Percentiles rank a stretch among this genome's conserved stretches.
Conservation (phyloP, 2,329 filamentous ascomycete species). For the Plectosphaerella sp. region DNA sequence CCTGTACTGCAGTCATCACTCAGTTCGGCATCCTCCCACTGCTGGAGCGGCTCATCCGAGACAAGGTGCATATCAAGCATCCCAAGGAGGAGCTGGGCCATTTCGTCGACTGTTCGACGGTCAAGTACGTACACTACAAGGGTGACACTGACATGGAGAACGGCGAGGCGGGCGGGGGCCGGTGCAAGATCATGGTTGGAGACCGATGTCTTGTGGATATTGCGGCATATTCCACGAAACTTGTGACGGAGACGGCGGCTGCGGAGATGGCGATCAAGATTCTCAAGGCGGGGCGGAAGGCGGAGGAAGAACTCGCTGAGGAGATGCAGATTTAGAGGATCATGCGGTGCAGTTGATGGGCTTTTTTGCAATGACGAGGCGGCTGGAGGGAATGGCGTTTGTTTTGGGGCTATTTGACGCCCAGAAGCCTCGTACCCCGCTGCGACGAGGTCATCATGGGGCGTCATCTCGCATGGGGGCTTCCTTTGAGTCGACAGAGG, state of each 20-base stretch:
- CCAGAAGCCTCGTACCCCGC: no score
- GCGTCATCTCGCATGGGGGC: no score
- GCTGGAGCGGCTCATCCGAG: conserved; percentile 56
- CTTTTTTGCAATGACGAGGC: no score
- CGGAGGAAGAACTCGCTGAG: no score
- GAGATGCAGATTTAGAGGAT: no score
- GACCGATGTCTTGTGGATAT: conserved; percentile 40
- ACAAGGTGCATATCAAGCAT: conserved; percentile 52
- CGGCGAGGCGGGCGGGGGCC: conserved; percentile 12
- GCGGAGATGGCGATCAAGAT: conserved; percentile 44
- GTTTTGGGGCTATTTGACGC: no score
- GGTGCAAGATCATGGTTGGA: conserved; percentile 47
- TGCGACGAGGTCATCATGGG: no score
- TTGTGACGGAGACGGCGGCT: conserved; percentile 52
- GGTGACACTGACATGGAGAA: conserved; percentile 1
- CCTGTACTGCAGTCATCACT: conserved; percentile 57
- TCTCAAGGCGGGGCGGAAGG: conserved; percentile 15
- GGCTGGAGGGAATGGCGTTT: no score
- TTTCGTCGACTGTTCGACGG: conserved; percentile 44
- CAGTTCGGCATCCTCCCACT: conserved; percentile 61
- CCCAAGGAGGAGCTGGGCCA: conserved; percentile 66
- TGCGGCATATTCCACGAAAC: conserved; percentile 36
- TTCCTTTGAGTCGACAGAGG: no score
- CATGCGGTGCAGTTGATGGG: no score
- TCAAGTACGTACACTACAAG: conserved; percentile 47